Evolutionary conservation across 108 stramenopile species (phyloP), one percentile per base, ranked within the genome.

Genomic region (Cyclostephanos invisitatus): DNA sequence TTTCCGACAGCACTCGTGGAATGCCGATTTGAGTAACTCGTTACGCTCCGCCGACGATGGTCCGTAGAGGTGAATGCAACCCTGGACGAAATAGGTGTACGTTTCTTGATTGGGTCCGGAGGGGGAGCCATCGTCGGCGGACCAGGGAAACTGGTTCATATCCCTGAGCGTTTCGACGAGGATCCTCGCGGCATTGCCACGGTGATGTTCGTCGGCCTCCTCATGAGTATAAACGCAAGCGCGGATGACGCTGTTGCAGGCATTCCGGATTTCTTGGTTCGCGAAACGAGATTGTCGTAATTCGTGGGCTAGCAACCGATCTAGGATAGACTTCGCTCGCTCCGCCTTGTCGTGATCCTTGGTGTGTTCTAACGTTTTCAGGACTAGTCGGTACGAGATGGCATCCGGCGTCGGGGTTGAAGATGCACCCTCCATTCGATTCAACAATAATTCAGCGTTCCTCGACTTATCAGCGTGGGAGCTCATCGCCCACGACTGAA

Each of bases 401-500:
- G 55, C 47, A 42, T 70, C 64, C 2, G 76, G 76, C 3, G 55
- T 53, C 7, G 76, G 76, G 20, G 70, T 55, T 7, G 36, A 24
- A 20, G 49, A 56, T 49, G 42, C 22, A 22, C 27, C 37, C 28
- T 82, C 72, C 32, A 82, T 73, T 0, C 77, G 63, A 25, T 55
- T 44, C n/a, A 82, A 56, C 17, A 82, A 25, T 5, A 40, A 18
- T 54, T 82, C 81, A 6, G 75, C 77, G 22, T 55, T 67, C 62
- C 35, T 62, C 27, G 77, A 50, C 36, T 65, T 73, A 64, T 82
- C 54, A 21, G 9, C 27, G 35, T 67, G 67, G 8, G 77, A 38
- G 49, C 72, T 78, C 10, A 54, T 32, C 24, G 70, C 67, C 77
- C 72, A 82, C 1, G 78, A 57, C 38, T 75, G 74, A 50, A 79